Evolutionary conservation across 345 rosid species (phyloP).

Genomic region (Salix viminalis): DNA sequence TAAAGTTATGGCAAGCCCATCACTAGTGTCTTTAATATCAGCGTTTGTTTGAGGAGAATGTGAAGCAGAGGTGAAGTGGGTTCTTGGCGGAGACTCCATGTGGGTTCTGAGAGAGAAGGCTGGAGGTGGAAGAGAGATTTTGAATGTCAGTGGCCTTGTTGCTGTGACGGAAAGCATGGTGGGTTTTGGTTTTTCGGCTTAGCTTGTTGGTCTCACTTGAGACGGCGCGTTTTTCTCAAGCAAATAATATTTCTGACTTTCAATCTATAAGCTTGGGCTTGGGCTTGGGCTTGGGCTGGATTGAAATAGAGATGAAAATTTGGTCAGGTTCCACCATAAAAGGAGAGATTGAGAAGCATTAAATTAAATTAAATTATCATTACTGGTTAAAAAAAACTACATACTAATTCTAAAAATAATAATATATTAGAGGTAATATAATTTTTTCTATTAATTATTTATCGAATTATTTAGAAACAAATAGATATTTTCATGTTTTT

Average conservation of each 20-base stretch:
- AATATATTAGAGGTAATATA: too few relatives aligned
- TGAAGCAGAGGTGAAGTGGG: slow-evolving; percentile 32
- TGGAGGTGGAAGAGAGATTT: slow-evolving; percentile 27
- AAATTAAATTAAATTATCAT: too few relatives aligned
- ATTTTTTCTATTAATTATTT: too few relatives aligned
- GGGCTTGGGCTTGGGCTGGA: background rate
- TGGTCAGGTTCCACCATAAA: too few relatives aligned
- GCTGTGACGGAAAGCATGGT: slow-evolving; percentile 1
- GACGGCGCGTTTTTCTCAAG: background rate
- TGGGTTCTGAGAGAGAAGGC: slow-evolving; percentile 28
- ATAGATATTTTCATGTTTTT: too few relatives aligned
- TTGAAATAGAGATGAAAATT: background rate
- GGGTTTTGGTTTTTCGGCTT: background rate
- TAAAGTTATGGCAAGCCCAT: slow-evolving; percentile 33
- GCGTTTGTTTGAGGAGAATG: slow-evolving; percentile 34
- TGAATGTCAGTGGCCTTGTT: slow-evolving; percentile 22
- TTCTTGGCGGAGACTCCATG: slow-evolving; percentile 25
- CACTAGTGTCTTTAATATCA: slow-evolving; percentile 12
- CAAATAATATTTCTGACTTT: background rate
- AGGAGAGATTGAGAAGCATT: too few relatives aligned
- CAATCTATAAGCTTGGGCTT: background rate
- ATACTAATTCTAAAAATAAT: too few relatives aligned
- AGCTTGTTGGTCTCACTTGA: background rate
- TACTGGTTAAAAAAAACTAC: too few relatives aligned
- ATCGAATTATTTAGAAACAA: too few relatives aligned